Conservation (phyloP, 768 basidiomycete species). For the Boletus insuetus region DNA sequence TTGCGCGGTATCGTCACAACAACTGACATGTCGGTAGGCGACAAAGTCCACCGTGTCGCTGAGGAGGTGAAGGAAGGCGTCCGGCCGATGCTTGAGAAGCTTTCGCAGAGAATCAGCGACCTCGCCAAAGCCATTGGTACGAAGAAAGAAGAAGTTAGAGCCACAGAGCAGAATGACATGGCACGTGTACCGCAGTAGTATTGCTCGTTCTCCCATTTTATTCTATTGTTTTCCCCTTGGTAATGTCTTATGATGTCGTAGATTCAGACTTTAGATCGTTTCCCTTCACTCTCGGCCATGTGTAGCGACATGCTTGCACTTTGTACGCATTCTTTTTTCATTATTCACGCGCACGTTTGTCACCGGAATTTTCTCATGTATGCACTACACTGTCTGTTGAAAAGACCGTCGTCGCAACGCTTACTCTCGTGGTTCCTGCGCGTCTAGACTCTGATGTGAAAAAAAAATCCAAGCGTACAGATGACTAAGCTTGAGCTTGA, state of each 20-base stretch:
- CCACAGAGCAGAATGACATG: constrained; percentile 6
- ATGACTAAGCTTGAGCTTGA: not conserved
- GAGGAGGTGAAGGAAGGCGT: constrained; percentile 61
- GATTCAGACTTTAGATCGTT: constrained; percentile 28
- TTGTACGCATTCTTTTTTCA: constrained; percentile 20
- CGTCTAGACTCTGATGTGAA: no score
- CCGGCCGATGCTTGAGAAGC: constrained; percentile 55
- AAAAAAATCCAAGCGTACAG: not conserved
- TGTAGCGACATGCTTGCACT: constrained; percentile 19
- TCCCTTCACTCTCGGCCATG: constrained; percentile 7
- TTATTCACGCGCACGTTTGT: constrained; percentile 2
- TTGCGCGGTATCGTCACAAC: constrained; percentile 50
- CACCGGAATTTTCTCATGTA: constrained; percentile 14
- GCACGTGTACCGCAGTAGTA: constrained; percentile 13
- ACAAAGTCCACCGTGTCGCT: constrained; percentile 57
- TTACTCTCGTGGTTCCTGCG: not conserved
- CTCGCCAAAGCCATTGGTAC: constrained; percentile 24
- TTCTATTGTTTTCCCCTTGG: constrained; percentile 1
- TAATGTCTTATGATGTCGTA: constrained; percentile 16
- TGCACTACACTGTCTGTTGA: constrained; percentile 7
- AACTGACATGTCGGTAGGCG: constrained; percentile 56
- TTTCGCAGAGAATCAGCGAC: constrained; percentile 40
- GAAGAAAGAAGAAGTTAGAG: constrained; percentile 28
- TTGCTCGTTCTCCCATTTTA: constrained; percentile 4
- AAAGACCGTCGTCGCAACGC: not conserved